Percentiles rank a stretch among this genome's conserved stretches.
These are phyloP conservation scores for Ceratobasidium sp. DNA, from an alignment of 1,284 basidiomycete genomes.

Conservation along the genomic window DNA sequence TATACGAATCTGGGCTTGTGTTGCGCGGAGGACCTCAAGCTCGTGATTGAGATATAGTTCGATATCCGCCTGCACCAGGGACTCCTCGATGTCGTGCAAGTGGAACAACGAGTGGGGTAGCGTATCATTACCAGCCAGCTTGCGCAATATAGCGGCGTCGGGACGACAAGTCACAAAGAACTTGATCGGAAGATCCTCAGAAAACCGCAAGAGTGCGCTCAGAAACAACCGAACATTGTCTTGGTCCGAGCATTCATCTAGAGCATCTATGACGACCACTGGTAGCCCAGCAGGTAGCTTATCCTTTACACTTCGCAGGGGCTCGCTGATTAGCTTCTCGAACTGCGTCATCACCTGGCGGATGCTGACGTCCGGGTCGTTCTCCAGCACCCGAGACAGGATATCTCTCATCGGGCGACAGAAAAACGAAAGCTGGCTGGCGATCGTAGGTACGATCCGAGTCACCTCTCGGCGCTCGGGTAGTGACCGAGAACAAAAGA, in stretches of 20 bases:
- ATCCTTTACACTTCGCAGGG: neutral
- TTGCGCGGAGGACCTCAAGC: neutral
- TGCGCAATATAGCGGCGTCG: neutral
- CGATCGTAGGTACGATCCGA: constrained; percentile 22
- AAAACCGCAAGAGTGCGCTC: neutral
- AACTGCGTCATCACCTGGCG: constrained; percentile 14
- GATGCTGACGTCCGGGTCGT: constrained; percentile 3
- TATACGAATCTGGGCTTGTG: neutral
- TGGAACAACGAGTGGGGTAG: neutral
- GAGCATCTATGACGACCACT: constrained; percentile 37
- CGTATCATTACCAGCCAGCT: no score
- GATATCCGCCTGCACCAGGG: constrained; percentile 28
- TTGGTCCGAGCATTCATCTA: constrained; percentile 29
- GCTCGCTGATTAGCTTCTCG: constrained; percentile 1
- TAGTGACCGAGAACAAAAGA: constrained; percentile 20
- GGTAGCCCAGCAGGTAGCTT: neutral
- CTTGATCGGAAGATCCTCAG: constrained; percentile 16
- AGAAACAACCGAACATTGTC: neutral
- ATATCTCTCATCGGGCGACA: neutral
- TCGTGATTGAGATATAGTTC: constrained; percentile 7
- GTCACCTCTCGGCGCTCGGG: constrained; percentile 14
- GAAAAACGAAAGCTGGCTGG: constrained; percentile 24
- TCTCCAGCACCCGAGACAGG: neutral
- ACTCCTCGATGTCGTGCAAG: constrained; percentile 25
- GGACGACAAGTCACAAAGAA: constrained; percentile 36